These are phyloP conservation scores for Leishmania tropica DNA, from an alignment of 208 protist species.

Conservation along the genomic window DNA sequence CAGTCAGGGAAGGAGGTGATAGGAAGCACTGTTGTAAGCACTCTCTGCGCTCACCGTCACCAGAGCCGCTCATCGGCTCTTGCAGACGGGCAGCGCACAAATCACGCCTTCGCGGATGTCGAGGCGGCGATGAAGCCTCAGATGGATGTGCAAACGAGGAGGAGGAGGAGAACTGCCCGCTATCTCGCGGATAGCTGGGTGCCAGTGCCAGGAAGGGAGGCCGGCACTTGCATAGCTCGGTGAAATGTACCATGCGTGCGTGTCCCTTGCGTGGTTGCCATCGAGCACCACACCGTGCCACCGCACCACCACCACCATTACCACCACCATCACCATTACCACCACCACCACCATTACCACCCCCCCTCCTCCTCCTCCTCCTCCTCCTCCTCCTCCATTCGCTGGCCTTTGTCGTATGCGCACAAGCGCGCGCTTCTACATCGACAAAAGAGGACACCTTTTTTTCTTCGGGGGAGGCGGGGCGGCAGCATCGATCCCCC, in stretches of 20 bases:
- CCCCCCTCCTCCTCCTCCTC: no score
- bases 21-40: neutral
- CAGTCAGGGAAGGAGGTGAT: neutral
- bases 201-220: neutral
- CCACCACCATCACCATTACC: neutral
- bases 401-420: neutral
- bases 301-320: neutral
- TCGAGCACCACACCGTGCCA: neutral
- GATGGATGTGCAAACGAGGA: slow-evolving; percentile 5
- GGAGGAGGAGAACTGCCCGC: neutral
- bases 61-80: slow-evolving; percentile 7
- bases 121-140: slow-evolving; percentile 29
- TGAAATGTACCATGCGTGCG: neutral
- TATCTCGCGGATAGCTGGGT: neutral
- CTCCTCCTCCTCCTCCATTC: neutral
- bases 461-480: no score
- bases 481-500: neutral
- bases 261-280: neutral
- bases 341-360: neutral
- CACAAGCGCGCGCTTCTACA: neutral
- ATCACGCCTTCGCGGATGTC: slow-evolving; percentile 15
- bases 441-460: neutral
- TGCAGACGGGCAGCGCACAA: slow-evolving; percentile 13
- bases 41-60: neutral
- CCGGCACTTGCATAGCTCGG: neutral